Base-by-base conservation (phyloP, 2,329 filamentous ascomycete species). In the Metarhizium sp. region DNA sequence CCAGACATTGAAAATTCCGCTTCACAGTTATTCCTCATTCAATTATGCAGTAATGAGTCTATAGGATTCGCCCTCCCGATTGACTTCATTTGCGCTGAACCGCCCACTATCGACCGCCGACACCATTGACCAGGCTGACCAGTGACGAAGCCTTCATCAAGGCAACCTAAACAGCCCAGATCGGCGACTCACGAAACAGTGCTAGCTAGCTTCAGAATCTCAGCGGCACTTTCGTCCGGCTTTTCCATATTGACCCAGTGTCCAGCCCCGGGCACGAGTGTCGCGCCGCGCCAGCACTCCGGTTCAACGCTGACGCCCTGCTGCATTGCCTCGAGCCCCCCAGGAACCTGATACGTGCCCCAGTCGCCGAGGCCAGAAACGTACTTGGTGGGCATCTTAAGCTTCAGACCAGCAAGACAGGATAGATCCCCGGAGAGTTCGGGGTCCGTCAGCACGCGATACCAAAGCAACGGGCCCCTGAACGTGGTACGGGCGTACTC, bases 211-310 rank as follows among this genome's bases (percentile, higher is more conserved):
- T 34, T 29, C 53, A 55, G 29, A 20, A 55, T 55, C 48, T 55
- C 53, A 6, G 18, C 10, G 3, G 49, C 53, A 38, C 48, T 46
- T 40, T 50, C 60, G 10, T 79, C 75, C 1, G 82, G 78, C 64
- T 81, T 74, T 65, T 88, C 84, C 67, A 87, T 82, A 63, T 86
- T 84, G 40, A 85, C 78, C 85, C 85, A 88, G 70, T 88, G 86
- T 0, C 85, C 85, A 4, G 83, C 84, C 0, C 76, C 76, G 16
- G 84, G 76, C 13, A 88, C 70, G 18, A 84, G 69, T 51, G 64
- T 76, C 38, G 72, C 67, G 0, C 80, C 79, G 51, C 73, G 72
- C 63, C 82, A 86, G 56, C 78, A 74, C 6, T 71, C 71, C 67
- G 83, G 79, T 32, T 74, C 57, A 13, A 71, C 66, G 20, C 65